A percentile compares a stretch with the other conserved stretches of the same genome.
Conservation (phyloP, 2,329 filamentous ascomycete genomes). For the Phialocephala subalpina region DNA sequence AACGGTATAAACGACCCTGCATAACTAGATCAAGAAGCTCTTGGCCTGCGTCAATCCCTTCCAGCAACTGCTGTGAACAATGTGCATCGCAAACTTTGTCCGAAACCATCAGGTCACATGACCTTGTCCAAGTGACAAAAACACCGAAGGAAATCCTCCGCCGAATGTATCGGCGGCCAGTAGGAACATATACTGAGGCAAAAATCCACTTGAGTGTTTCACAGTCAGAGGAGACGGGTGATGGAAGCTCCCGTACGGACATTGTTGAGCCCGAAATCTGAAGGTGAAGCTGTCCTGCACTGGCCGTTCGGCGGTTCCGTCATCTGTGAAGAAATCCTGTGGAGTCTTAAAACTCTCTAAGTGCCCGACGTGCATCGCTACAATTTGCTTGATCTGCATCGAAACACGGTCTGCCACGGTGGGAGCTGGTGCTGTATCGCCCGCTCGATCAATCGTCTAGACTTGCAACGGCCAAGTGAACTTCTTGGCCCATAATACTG, state of each 20-base stretch:
- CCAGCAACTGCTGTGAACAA: not conserved
- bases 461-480: too few species aligned
- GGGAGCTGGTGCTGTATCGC: too few species aligned
- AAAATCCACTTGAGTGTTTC: not conserved
- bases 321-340: not conserved
- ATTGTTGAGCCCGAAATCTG: not conserved
- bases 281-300: too few species aligned
- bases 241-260: constrained; percentile 9
- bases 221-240: not conserved
- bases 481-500: too few species aligned
- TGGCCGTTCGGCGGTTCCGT: not conserved
- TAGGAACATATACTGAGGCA: not conserved
- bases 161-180: not conserved
- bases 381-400: not conserved
- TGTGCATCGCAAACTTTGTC: not conserved
- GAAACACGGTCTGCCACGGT: not conserved
- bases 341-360: not conserved
- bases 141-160: constrained; percentile 6
- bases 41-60: not conserved
- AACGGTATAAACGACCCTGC: not conserved
- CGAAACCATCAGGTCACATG: not conserved
- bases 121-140: not conserved
- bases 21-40: not conserved
- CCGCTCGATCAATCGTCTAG: too few species aligned
- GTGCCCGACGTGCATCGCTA: too few species aligned